A percentile compares a stretch with the other conserved stretches of the same genome.
phyloP scores from a whole-genome alignment of 2,329 filamentous ascomycete genomes.

The Fusarium coicis region DNA sequence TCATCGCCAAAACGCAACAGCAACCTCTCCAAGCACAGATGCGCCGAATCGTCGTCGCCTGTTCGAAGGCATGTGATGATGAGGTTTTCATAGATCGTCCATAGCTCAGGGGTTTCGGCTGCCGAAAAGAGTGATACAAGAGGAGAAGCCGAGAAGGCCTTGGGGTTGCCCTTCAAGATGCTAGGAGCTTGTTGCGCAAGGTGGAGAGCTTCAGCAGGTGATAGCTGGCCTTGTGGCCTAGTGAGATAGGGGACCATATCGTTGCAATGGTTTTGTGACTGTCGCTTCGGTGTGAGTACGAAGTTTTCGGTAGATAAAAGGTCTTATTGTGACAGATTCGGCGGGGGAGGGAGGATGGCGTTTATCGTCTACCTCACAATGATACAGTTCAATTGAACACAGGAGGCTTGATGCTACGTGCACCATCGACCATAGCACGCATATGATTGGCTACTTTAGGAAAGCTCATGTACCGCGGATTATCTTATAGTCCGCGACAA shows the following conservation, averaged over 20 bases:
- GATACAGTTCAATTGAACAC: constrained; percentile 34
- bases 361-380: constrained; percentile 20
- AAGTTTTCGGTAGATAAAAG: not conserved
- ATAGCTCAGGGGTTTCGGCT: constrained; percentile 81
- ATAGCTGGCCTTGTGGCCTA: constrained; percentile 66
- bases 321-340: not conserved
- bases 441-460: constrained; percentile 34
- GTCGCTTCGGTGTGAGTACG: constrained; percentile 4
- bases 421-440: not conserved
- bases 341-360: not conserved
- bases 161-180: constrained; percentile 65
- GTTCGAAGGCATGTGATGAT: constrained; percentile 85
- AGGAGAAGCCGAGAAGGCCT: constrained; percentile 65
- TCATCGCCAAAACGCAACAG: constrained; percentile 81
- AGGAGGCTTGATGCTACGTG: constrained; percentile 30
- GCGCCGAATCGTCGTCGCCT: constrained; percentile 82
- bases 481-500: not conserved
- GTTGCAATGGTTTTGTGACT: not conserved
- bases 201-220: constrained; percentile 65
- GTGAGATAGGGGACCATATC: constrained; percentile 65
- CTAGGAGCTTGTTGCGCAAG: constrained; percentile 70
- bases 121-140: constrained; percentile 64
- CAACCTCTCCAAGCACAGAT: constrained; percentile 78
- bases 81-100: constrained; percentile 88
- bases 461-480: constrained; percentile 3